Percentiles rank a stretch among this genome's conserved stretches.
Conservation (phyloP, 1,284 basidiomycete species). For the Veloboletus limbatus region DNA sequence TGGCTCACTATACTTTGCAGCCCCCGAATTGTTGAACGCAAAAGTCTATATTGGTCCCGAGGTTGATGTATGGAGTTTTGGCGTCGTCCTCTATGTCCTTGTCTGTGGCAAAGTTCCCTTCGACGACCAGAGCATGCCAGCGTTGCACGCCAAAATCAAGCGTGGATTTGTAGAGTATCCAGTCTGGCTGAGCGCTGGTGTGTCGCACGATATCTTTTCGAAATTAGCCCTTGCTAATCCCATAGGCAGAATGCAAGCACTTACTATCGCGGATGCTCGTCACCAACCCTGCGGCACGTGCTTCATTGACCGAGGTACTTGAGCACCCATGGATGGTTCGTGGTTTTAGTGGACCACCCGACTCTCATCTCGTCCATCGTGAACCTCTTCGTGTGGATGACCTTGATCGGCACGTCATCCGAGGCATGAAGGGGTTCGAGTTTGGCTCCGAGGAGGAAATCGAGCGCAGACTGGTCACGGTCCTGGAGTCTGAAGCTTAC, state of each 20-base stretch:
- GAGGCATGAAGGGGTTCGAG: conserved; percentile 95
- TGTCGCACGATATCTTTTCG: conserved; percentile 23
- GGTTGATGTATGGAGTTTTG: conserved; percentile 99
- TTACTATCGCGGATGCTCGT: conserved; percentile 95
- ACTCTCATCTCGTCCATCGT: conserved; percentile 83
- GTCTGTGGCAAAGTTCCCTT: conserved; percentile 99
- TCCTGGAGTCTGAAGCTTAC: conserved; percentile 83
- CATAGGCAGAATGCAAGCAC: conserved; percentile 82
- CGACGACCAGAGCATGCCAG: conserved; percentile 99
- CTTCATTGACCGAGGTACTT: conserved; percentile 85
- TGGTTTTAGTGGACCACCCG: conserved; percentile 78
- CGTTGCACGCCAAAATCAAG: conserved; percentile 98
- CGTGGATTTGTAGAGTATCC: conserved; percentile 96
- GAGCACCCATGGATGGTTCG: conserved; percentile 94
- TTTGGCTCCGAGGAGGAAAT: conserved; percentile 91
- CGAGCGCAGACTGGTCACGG: conserved; percentile 65
- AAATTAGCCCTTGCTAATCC: conserved; percentile 13
- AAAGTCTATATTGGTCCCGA: conserved; percentile 97
- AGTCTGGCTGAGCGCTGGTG: conserved; percentile 91
- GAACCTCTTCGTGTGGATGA: conserved; percentile 87
- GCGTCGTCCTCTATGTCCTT: conserved; percentile 95
- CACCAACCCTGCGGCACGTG: conserved; percentile 85
- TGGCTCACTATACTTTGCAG: conserved; percentile 96
- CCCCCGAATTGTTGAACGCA: conserved; percentile 94
- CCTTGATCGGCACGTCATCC: conserved; percentile 83